These are phyloP conservation scores for Lathyrus oleraceus DNA, from an alignment of 306 rosid species.

Conservation along the genomic window DNA sequence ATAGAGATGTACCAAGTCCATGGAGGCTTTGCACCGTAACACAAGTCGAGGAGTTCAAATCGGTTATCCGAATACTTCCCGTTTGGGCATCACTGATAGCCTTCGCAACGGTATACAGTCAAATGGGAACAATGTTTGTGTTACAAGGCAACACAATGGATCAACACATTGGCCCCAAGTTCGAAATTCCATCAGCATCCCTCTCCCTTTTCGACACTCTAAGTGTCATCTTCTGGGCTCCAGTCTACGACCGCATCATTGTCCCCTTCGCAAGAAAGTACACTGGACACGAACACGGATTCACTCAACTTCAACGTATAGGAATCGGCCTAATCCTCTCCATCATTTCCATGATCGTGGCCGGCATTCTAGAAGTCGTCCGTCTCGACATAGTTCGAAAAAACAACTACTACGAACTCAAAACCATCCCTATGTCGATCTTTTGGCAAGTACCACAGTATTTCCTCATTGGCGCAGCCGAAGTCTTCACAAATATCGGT, in stretches of 20 bases:
- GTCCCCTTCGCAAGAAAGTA: constrained; percentile 60
- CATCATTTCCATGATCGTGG: constrained; percentile 61
- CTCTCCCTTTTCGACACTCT: constrained; percentile 75
- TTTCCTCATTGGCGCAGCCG: constrained; percentile 66
- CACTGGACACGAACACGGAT: constrained; percentile 62
- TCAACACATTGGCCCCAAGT: constrained; percentile 60
- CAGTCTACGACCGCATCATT: constrained; percentile 51
- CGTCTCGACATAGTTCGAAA: constrained; percentile 48
- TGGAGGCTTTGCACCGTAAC: constrained; percentile 76
- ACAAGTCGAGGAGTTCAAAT: constrained; percentile 72
- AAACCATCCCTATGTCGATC: constrained; percentile 59
- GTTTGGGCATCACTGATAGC: constrained; percentile 72
- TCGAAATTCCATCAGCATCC: constrained; percentile 74
- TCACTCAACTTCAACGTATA: constrained; percentile 69
- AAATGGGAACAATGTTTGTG: constrained; percentile 84
- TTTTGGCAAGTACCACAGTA: constrained; percentile 84
- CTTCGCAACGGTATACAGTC: constrained; percentile 67
- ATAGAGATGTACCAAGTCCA: constrained; percentile 35
- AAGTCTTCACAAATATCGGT: constrained; percentile 66
- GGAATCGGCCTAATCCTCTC: constrained; percentile 73
- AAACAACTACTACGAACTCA: constrained; percentile 54
- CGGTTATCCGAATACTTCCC: constrained; percentile 56
- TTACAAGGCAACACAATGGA: constrained; percentile 80
- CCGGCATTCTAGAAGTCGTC: constrained; percentile 61
- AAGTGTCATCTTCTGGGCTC: constrained; percentile 74